Base-by-base conservation (phyloP, 495 filamentous ascomycete species). In the Physcia stellaris region DNA sequence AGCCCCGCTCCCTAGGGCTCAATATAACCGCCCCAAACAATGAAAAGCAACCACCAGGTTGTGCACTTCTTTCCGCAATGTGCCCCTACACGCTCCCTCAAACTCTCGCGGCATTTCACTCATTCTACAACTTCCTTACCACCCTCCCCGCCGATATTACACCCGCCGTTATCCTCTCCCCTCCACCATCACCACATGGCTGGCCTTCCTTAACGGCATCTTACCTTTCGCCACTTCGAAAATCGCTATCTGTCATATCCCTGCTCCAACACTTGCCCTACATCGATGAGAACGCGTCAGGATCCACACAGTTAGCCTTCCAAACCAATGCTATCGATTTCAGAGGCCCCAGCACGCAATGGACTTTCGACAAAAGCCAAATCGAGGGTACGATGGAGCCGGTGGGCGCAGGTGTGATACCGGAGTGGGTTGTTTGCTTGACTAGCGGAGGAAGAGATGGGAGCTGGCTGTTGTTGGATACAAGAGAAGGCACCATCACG, bases 11-110 rank as follows among this genome's bases (percentile, higher is more conserved):
- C n/a, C n/a, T n/a, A n/a, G n/a, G n/a, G n/a, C n/a, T n/a, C 9
- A 60, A 38, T 0, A 60, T 64, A 4, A 50, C 38, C 0, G 21
- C 35, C 36, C 60, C 55, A 32, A 62, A 60, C 38, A 51, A 63
- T 0, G 50, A 43, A 0, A 62, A 46, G n/a, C n/a, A n/a, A n/a
- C n/a, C n/a, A n/a, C n/a, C n/a, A n/a, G n/a, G n/a, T 31, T 31
- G 29, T 31, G 18, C 18, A 17, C 29, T 31, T 4, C 29, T 31
- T 4, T 9, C 18, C 33, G 24, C 24, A 33, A 43, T 43, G 41
- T 37, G 24, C 32, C 16, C 41, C 34, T 43, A 43, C 33, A 30
- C 32, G 20, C 41, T 43, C 34, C 34, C 41, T 19, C 33, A 43
- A 37, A 43, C 41, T 17, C 22, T 43, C 34, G 41, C 41, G 11